Evolutionary conservation across 345 rosid species (phyloP), one percentile per base, ranked within the genome.

Genomic region (Garcia nutans): DNA sequence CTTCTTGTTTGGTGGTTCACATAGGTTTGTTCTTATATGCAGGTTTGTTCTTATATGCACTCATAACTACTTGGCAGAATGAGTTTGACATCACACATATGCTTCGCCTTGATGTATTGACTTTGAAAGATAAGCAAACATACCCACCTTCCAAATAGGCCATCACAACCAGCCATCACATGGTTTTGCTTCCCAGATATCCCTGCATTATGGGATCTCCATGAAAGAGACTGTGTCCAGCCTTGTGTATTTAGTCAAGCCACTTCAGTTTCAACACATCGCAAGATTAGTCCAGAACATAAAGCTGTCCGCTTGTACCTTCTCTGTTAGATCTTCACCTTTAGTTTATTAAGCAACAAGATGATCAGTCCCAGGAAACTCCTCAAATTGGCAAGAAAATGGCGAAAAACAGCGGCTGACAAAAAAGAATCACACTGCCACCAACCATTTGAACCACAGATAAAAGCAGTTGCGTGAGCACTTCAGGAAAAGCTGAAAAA

Each of bases 281-380:
- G 2, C 50, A 65, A 41, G 6, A 17, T 22, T 19, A 37, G 9
- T n/a, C 60, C 60, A 56, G 17, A 1, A 59, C 23, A 33, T 23
- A 22, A 59, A 23, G 63, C 31, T 37, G 11, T 52, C 28, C 45
- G 8, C 23, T 0, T 31, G 0, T 37, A 6, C 6, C 5, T 37
- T 37, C 52, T 50, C 4, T 9, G 2, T 3, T 5, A 23, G 28
- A 68, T 37, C 6, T 5, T 37, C 41, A 37, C 41, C 41, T 37
- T 37, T 37, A 37, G 41, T 37, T 37, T 37, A 37, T 37, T 2
- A 4, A 50, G n/a, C 12, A 49, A 47, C 31, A 58, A 57, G 54
- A 72, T 72, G 66, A 59, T 72, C 28, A 72, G 56, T 19, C 19
- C 65, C 54, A 72, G 42, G 55, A 59, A 72, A 11, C 75, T 58